phyloP scores from a whole-genome alignment of 768 basidiomycete species.

The Tulasnella sp. region DNA sequence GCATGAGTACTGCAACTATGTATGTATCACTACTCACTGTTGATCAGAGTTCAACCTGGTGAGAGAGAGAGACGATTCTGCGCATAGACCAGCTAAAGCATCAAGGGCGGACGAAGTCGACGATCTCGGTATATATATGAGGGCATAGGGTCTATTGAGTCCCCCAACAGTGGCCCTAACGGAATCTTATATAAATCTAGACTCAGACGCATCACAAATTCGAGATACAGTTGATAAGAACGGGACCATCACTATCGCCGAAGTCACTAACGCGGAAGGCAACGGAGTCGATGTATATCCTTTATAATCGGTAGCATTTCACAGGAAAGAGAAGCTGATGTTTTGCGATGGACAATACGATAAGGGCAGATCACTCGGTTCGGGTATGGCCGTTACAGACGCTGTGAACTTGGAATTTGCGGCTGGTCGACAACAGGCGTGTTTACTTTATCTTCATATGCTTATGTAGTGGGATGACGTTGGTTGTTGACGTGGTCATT shows the following conservation, averaged over 20 bases:
- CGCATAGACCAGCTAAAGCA: conserved; percentile 39
- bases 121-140: conserved; percentile 48
- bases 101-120: conserved; percentile 87
- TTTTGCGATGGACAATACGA: conserved; percentile 38
- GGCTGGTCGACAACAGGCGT: conserved; percentile 42
- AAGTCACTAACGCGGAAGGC: conserved; percentile 86
- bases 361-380: conserved; percentile 75
- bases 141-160: too few species aligned
- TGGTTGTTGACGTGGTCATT: conserved; percentile 25
- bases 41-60: too few species aligned
- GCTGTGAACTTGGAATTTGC: conserved; percentile 51
- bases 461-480: too few species aligned
- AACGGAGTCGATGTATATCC: conserved; percentile 82
- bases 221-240: conserved; percentile 72
- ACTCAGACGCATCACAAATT: background rate
- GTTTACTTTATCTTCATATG: conserved; percentile 21
- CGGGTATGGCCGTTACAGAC: conserved; percentile 87
- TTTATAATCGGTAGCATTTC: too few species aligned
- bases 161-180: background rate
- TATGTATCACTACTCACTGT: too few species aligned
- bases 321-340: too few species aligned
- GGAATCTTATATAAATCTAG: background rate
- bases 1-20: too few species aligned
- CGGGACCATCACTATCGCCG: conserved; percentile 72
- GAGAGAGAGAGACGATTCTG: background rate